Base-by-base conservation (phyloP, 371 early-diverging fungal genomes). In the Mucor ambiguus region DNA sequence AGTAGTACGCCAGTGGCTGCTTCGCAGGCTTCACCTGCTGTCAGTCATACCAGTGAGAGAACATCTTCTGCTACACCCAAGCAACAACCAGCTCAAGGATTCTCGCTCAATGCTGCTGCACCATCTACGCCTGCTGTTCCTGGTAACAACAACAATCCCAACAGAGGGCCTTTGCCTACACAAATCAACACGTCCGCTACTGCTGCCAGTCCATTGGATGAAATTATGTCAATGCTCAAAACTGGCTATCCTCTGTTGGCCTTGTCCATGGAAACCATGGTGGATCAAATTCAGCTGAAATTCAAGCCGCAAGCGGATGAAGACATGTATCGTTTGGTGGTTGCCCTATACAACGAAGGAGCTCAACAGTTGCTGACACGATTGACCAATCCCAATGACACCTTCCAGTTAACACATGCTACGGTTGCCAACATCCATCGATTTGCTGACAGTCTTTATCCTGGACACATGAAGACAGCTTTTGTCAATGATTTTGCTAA, bases 181-280 rank as follows among this genome's bases (percentile, higher is more conserved):
- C 70, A 70, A 54, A 61, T 61, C 35, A 61, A 61, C 12, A 41
- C 61, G 12, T 49, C 72, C 11, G 24, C 66, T 28, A 55, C 69
- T 46, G 58, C 76, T 24, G 64, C 86, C 20, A 82, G 82, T 71
- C 85, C 95, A 9, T 93, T 96, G n/a, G 97, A 98, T 52, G 98
- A 98, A 67, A 89, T 98, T 18, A 96, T 96, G 93, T 90, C 93
- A n/a, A 91, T 93, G 75, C 84, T 99, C 18, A 99, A 98, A 76
- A 97, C 98, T 0, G 93, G 96, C 0, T 95, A 92, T 76, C 98
- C 98, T 22, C 86, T 98, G 55, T 77, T 98, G 32, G 93, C 96
- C 1, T 77, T 98, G 33, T 92, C 98, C 3, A 95, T 99, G 93
- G 98, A 98, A 78, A 95, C 95, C 1, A 96, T 98, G 96, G 92